Conservation (phyloP, 306 rosid genomes). For the Mimosa bimucronata region DNA sequence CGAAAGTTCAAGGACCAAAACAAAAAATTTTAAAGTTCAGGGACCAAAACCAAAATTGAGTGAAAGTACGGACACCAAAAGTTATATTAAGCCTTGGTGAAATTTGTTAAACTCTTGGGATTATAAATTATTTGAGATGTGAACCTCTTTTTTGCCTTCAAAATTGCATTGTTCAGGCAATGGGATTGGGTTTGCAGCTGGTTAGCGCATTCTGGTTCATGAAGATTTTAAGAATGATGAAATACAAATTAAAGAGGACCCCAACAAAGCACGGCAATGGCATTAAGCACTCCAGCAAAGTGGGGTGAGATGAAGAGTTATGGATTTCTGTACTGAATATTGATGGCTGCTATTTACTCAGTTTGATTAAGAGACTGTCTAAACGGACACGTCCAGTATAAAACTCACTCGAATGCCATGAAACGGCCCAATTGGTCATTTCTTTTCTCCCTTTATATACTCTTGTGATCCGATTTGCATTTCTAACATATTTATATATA, state of each 20-base stretch:
- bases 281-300: conserved; percentile 34
- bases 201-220: conserved; percentile 93
- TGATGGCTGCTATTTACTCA: not conserved
- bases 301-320: not conserved
- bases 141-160: not conserved
- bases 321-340: not conserved
- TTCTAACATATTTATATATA: too few relatives aligned
- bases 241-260: conserved; percentile 57
- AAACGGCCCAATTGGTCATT: not conserved
- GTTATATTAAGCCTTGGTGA: too few relatives aligned
- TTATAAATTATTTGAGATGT: too few relatives aligned
- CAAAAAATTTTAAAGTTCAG: too few relatives aligned
- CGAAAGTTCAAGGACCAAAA: too few relatives aligned
- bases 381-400: not conserved
- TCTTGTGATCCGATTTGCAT: too few relatives aligned
- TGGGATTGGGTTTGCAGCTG: conserved; percentile 77
- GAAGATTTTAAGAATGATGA: conserved; percentile 81
- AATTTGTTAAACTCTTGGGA: not conserved
- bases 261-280: conserved; percentile 37
- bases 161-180: conserved; percentile 52
- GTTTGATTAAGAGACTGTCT: not conserved
- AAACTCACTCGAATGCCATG: not conserved
- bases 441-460: not conserved
- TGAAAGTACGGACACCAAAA: too few relatives aligned
- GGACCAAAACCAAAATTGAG: too few relatives aligned